Percentiles rank a stretch among this genome's conserved stretches.
These are phyloP conservation scores for Elsinoe australis DNA, from an alignment of 2,329 filamentous ascomycete species.

Conservation along the genomic window DNA sequence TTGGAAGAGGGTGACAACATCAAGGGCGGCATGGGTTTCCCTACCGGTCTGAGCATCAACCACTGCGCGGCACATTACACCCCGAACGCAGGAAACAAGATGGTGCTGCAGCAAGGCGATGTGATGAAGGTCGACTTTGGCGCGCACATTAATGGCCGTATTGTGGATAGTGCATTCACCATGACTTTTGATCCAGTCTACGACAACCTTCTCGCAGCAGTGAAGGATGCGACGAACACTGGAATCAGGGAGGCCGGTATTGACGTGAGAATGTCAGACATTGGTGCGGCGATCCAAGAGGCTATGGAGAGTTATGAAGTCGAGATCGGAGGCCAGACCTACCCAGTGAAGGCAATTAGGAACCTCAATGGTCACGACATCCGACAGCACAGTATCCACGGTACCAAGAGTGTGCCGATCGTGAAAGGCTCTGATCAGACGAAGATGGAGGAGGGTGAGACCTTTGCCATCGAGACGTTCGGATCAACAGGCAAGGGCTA, in stretches of 20 bases:
- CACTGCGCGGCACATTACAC: slow-evolving; percentile 50
- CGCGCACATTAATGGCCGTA: slow-evolving; percentile 70
- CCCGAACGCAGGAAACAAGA: slow-evolving; percentile 54
- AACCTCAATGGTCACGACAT: slow-evolving; percentile 52
- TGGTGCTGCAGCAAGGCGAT: slow-evolving; percentile 64
- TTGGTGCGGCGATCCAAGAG: slow-evolving; percentile 53
- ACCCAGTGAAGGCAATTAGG: slow-evolving; percentile 49
- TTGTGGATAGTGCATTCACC: slow-evolving; percentile 76
- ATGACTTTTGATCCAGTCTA: slow-evolving; percentile 67
- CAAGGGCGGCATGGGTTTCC: slow-evolving; percentile 49
- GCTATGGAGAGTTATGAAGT: slow-evolving; percentile 57
- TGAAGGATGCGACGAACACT: slow-evolving; percentile 65
- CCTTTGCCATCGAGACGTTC: slow-evolving; percentile 54
- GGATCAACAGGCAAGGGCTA: slow-evolving; percentile 48
- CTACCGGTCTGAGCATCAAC: slow-evolving; percentile 49
- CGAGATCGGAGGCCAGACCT: slow-evolving; percentile 45
- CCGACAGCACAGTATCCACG: slow-evolving; percentile 48
- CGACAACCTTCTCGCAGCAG: slow-evolving; percentile 64
- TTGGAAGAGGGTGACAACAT: slow-evolving; percentile 46
- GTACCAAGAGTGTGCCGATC: slow-evolving; percentile 50
- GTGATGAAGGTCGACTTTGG: slow-evolving; percentile 80
- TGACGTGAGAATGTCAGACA: slow-evolving; percentile 48
- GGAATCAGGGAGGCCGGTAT: slow-evolving; percentile 47
- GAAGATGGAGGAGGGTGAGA: slow-evolving; percentile 53
- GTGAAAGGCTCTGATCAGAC: slow-evolving; percentile 43